These are phyloP conservation scores for Capsicum pubescens DNA, from an alignment of 257 asterid genomes.

Conservation along the genomic window DNA sequence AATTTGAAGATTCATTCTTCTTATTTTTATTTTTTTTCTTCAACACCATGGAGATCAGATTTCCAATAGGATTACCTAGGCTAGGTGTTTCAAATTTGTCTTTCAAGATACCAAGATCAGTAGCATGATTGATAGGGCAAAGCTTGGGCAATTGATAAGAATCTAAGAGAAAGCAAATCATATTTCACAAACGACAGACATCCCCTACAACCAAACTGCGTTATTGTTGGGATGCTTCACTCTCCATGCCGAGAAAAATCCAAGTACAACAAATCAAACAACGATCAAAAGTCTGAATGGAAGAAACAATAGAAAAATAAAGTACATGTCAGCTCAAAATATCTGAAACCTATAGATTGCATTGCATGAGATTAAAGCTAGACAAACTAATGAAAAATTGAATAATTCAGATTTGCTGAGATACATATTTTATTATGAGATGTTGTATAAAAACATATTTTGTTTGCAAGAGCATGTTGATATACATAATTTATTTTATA, in stretches of 20 bases:
- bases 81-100: slow-evolving; percentile 68
- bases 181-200: slow-evolving; percentile 76
- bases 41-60: slow-evolving; percentile 75
- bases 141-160: slow-evolving; percentile 76
- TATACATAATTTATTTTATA: no score
- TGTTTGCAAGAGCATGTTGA: no score
- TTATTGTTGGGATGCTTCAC: slow-evolving; percentile 64
- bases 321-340: slow-evolving; percentile 31
- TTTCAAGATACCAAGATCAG: slow-evolving; percentile 66
- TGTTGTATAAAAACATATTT: no score
- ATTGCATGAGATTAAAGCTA: slow-evolving; percentile 14
- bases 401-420: no score
- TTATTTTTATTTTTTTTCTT: not conserved
- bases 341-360: slow-evolving; percentile 9
- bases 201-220: slow-evolving; percentile 80
- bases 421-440: no score
- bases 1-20: no score
- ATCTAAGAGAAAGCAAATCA: slow-evolving; percentile 84
- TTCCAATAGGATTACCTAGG: slow-evolving; percentile 62
- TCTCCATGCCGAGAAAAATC: slow-evolving; percentile 69
- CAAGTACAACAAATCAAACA: slow-evolving; percentile 64
- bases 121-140: slow-evolving; percentile 72
- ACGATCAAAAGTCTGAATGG: slow-evolving; percentile 57
- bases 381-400: not conserved
- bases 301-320: slow-evolving; percentile 25